Conservation (phyloP, 139 green algal genomes). For the Chlorella sp. region DNA sequence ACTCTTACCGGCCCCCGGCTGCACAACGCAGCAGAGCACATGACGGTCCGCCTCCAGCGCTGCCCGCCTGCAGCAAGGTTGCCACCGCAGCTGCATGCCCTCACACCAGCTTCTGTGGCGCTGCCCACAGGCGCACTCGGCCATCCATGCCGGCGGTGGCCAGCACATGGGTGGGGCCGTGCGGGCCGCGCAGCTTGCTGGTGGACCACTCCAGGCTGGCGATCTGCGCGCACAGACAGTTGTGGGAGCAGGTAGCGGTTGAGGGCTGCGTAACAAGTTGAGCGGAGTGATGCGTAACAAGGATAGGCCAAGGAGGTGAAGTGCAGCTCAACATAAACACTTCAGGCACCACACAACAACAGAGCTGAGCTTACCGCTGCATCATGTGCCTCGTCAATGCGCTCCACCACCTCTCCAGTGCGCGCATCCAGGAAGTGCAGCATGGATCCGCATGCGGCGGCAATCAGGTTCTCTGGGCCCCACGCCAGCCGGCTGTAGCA, state of each 20-base stretch:
- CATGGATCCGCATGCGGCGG: slow-evolving; percentile 28
- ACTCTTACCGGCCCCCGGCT: too few relatives aligned
- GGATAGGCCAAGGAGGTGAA: too few relatives aligned
- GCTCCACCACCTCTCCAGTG: slow-evolving; percentile 33
- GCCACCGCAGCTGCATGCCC: too few relatives aligned
- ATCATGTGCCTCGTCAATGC: slow-evolving; percentile 48
- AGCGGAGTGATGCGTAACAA: too few relatives aligned
- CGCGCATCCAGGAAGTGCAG: slow-evolving; percentile 47
- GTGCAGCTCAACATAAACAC: too few relatives aligned
- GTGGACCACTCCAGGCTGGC: slow-evolving; percentile 43
- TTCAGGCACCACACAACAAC: too few relatives aligned
- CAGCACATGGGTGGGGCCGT: slow-evolving; percentile 13
- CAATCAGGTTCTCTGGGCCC: slow-evolving; percentile 33
- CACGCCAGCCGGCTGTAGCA: slow-evolving; percentile 44
- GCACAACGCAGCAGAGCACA: too few relatives aligned
- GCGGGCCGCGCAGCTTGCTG: slow-evolving; percentile 3
- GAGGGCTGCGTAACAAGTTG: too few relatives aligned
- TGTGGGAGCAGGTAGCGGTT: too few relatives aligned
- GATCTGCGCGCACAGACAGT: too few relatives aligned
- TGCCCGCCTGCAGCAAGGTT: too few relatives aligned
- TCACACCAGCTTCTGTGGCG: slow-evolving; percentile 17
- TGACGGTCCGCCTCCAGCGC: too few relatives aligned
- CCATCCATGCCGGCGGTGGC: slow-evolving; percentile 33
- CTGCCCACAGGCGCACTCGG: slow-evolving; percentile 39
- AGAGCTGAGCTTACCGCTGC: slow-evolving; percentile 12